phyloP scores from a whole-genome alignment of 257 asterid species.

The Oldenlandia corymbosa region DNA sequence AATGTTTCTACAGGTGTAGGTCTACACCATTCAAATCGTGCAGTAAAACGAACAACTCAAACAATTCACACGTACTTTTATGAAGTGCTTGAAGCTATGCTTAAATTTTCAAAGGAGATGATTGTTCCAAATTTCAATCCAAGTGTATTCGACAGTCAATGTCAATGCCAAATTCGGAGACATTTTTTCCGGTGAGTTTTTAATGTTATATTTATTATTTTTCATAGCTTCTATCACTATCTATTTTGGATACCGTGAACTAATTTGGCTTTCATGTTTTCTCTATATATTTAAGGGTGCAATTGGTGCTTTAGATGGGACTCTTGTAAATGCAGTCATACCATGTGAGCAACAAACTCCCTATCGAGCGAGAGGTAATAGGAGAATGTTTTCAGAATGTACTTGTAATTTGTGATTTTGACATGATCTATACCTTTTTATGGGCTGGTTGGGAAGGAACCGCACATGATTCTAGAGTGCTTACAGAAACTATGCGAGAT shows the following conservation, averaged over 20 bases:
- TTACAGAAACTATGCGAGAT: neutral
- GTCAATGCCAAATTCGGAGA: neutral
- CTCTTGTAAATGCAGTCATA: neutral
- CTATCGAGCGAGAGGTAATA: neutral
- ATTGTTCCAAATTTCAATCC: neutral
- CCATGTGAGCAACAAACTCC: neutral
- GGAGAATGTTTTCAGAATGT: neutral
- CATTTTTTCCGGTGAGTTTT: neutral
- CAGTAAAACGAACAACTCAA: neutral
- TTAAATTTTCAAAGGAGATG: neutral
- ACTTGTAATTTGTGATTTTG: neutral
- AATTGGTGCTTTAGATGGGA: neutral
- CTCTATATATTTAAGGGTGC: neutral
- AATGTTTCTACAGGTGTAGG: neutral
- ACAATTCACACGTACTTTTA: neutral
- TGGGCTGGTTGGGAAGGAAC: neutral
- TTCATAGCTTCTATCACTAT: neutral
- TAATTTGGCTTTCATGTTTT: too few relatives aligned
- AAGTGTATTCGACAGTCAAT: neutral
- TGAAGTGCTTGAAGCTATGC: neutral
- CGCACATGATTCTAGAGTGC: neutral
- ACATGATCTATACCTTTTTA: neutral
- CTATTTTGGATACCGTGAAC: neutral
- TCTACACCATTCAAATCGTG: neutral
- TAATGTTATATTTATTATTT: too few relatives aligned